phyloP scores from a whole-genome alignment of 306 rosid genomes.

The Quillaja saponaria region DNA sequence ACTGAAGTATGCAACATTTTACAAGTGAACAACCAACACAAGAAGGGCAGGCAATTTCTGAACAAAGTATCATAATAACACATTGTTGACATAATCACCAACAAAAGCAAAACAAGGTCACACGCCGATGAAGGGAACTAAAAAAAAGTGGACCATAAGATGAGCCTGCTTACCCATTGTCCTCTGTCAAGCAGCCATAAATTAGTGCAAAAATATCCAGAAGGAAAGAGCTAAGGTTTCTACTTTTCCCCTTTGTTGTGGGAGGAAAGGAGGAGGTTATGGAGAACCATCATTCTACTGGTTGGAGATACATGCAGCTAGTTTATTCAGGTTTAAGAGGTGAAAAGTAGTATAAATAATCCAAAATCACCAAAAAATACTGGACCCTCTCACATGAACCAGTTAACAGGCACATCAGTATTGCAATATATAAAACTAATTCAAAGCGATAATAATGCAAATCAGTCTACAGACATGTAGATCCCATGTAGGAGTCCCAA shows the following conservation, averaged over 20 bases:
- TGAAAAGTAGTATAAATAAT: no score
- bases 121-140: not conserved
- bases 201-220: no score
- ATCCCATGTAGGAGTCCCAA: no score
- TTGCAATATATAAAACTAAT: no score
- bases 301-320: no score
- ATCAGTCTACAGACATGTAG: not conserved
- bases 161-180: no score
- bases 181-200: no score
- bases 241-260: no score
- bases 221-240: no score
- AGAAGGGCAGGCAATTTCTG: not conserved
- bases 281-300: no score
- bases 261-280: no score
- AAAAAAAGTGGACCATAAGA: not conserved
- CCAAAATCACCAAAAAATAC: not conserved
- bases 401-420: not conserved
- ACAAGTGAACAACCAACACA: constrained; percentile 16
- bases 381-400: not conserved
- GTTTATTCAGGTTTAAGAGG: no score
- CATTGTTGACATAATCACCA: not conserved
- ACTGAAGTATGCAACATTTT: constrained; percentile 21
- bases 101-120: not conserved
- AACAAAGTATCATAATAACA: not conserved
- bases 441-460: not conserved